Base-by-base conservation (phyloP, 106 monocot species). In the Apostasia ramifera region DNA sequence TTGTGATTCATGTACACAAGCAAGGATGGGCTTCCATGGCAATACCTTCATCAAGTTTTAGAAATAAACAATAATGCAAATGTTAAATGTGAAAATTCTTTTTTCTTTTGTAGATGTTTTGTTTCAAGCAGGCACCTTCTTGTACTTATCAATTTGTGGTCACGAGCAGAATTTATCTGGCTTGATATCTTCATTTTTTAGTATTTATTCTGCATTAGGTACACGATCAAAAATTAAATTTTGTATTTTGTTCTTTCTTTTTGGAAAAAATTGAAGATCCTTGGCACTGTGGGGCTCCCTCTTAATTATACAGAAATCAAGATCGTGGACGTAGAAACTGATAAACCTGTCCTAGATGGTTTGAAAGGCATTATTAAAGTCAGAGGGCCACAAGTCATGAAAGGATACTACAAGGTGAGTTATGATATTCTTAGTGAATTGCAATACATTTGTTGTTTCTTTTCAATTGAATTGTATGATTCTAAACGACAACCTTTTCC, bases 361-460 rank as follows among this genome's bases (percentile, higher is more conserved):
- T 85, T 70, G 42, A 89, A 87, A 74, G 95, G 95, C 44, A 83
- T 92, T 63, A 68, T 97, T 59, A 92, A 92, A 83, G 68, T 85
- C 53, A 86, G 82, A 84, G 95, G 95, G 53, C 92, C 92, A 14
- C 92, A 89, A 53, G 84, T 97, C 43, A 97, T 92, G 95, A 92
- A 97, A 71, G 95, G 95, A 10, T 97, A 97, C 57, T 97, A 89
- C 66, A 97, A 97, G 95, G 95, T 86, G 73, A 68, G 55, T 55
- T 55, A 14, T 55, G 14, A 14, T 55, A 13, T 26, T 26, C 26
- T 26, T 26, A 26, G 26, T 26, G 26, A 26, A 26, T 26, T 26
- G 26, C 26, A 26, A 26, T 26, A 26, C 26, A 26, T 26, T 26
- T 26, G 26, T 26, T 26, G 26, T 26, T 26, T 26, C 26, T 26